Evolutionary conservation across 768 basidiomycete genomes (phyloP).

Genomic region (Suillus brevipes): DNA sequence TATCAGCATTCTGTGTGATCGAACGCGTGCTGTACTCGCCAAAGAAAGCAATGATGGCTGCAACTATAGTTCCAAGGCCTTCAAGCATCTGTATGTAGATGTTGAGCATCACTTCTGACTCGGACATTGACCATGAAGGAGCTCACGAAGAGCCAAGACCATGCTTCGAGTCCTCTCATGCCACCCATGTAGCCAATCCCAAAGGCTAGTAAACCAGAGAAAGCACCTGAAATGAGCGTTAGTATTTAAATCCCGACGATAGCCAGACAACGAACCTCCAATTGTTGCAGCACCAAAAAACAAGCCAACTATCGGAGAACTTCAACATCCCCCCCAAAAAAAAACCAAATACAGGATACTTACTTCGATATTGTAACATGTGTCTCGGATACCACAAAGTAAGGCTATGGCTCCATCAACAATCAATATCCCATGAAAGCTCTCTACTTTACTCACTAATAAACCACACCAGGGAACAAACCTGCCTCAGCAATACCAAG

Average conservation of each 20-base stretch:
- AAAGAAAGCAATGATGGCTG: slow-evolving; percentile 53
- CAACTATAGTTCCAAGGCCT: slow-evolving; percentile 59
- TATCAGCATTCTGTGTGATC: not conserved
- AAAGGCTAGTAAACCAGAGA: slow-evolving; percentile 60
- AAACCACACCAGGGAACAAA: slow-evolving; percentile 70
- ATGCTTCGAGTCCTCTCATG: slow-evolving; percentile 46
- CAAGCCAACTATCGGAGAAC: slow-evolving; percentile 39
- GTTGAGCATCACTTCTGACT: slow-evolving; percentile 6
- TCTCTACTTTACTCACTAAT: slow-evolving; percentile 49
- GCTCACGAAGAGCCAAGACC: slow-evolving; percentile 70
- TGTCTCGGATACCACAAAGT: slow-evolving; percentile 71
- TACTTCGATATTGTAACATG: slow-evolving; percentile 50
- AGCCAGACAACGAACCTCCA: slow-evolving; percentile 38
- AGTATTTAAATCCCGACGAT: not conserved
- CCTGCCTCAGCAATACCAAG: slow-evolving; percentile 72
- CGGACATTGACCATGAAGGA: not conserved
- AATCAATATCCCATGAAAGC: too few relatives aligned
- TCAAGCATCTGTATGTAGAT: slow-evolving; percentile 43
- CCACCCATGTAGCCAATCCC: slow-evolving; percentile 56
- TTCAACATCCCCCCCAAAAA: not conserved
- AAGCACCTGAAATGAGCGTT: slow-evolving; percentile 39
- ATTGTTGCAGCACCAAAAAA: slow-evolving; percentile 68
- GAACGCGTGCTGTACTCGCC: slow-evolving; percentile 30
- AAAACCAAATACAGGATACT: not conserved
- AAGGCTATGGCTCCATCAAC: slow-evolving; percentile 36